phyloP scores from a whole-genome alignment of 2,329 filamentous ascomycete genomes.

The Erysiphe pulchra region DNA sequence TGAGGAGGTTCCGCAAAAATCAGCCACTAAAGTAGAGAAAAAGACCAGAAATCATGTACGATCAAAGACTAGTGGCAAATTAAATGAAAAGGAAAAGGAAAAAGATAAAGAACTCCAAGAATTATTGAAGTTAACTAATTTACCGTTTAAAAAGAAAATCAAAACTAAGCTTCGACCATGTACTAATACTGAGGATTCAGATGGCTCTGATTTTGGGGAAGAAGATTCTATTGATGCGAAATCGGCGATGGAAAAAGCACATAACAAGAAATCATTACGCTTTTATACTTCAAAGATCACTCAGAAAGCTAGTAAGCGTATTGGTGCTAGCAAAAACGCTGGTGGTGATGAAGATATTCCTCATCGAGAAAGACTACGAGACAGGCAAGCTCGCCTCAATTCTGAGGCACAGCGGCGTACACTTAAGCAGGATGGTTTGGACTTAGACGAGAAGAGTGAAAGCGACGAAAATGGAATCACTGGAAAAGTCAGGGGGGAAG shows the following conservation, averaged over 20 bases:
- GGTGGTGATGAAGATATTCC: slow-evolving; percentile 68
- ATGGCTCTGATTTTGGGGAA: slow-evolving; percentile 76
- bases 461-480: slow-evolving; percentile 17
- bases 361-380: slow-evolving; percentile 65
- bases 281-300: slow-evolving; percentile 98
- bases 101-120: slow-evolving; percentile 18
- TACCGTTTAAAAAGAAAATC: slow-evolving; percentile 14
- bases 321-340: slow-evolving; percentile 42
- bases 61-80: slow-evolving; percentile 1
- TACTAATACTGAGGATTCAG: slow-evolving; percentile 30
- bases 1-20: not conserved
- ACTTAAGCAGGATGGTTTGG: slow-evolving; percentile 36
- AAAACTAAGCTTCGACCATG: slow-evolving; percentile 7
- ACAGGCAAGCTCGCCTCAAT: slow-evolving; percentile 66
- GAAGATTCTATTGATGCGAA: slow-evolving; percentile 54
- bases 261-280: slow-evolving; percentile 71
- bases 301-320: slow-evolving; percentile 75
- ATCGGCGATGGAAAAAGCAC: slow-evolving; percentile 65
- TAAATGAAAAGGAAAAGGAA: slow-evolving; percentile 14
- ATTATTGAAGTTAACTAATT: slow-evolving; percentile 9
- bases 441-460: slow-evolving; percentile 28
- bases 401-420: slow-evolving; percentile 72
- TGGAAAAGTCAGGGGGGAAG: slow-evolving; percentile 15
- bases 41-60: no score
- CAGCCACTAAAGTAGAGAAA: not conserved